A percentile compares a stretch with the other conserved stretches of the same genome.
Conservation (phyloP, 192 early-diverging fungal species). For the Coemansia sp. region DNA sequence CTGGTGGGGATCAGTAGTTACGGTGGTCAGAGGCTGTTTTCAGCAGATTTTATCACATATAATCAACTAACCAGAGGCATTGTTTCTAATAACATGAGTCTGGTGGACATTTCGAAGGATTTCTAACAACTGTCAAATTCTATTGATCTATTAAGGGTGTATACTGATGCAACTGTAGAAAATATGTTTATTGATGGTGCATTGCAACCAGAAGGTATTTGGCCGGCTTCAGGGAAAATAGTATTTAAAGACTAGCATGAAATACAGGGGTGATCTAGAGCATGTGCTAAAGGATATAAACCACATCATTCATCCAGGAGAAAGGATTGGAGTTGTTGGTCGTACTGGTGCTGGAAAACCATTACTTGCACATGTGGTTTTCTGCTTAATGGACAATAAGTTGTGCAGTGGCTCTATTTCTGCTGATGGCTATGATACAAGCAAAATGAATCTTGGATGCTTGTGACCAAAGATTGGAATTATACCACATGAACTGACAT, state of each 20-base stretch:
- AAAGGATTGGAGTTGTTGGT: slow-evolving; percentile 17
- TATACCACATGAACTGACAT: not conserved
- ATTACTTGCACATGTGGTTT: slow-evolving; percentile 67
- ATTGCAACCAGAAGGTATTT: slow-evolving; percentile 60
- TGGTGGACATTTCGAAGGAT: slow-evolving; percentile 16
- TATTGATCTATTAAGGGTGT: slow-evolving; percentile 28
- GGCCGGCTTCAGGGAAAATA: slow-evolving; percentile 68
- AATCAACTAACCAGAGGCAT: not conserved
- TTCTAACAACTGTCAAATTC: slow-evolving; percentile 13
- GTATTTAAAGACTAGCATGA: slow-evolving; percentile 59
- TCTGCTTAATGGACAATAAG: slow-evolving; percentile 63
- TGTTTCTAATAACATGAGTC: not conserved
- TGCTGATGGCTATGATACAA: slow-evolving; percentile 75
- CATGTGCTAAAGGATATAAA: slow-evolving; percentile 38
- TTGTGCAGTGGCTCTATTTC: slow-evolving; percentile 57
- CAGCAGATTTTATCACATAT: slow-evolving; percentile 20
- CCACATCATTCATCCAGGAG: slow-evolving; percentile 35
- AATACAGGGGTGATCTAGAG: slow-evolving; percentile 57
- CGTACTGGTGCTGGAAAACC: slow-evolving; percentile 80
- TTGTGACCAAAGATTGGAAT: slow-evolving; percentile 21
- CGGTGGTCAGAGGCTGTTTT: slow-evolving; percentile 7
- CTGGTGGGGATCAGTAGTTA: slow-evolving; percentile 43
- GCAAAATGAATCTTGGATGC: slow-evolving; percentile 58
- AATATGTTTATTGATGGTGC: slow-evolving; percentile 37
- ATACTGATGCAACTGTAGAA: slow-evolving; percentile 44